Base-by-base conservation (phyloP, 1,139 yeast genomes). In the Yamadazyma trypodendri region DNA sequence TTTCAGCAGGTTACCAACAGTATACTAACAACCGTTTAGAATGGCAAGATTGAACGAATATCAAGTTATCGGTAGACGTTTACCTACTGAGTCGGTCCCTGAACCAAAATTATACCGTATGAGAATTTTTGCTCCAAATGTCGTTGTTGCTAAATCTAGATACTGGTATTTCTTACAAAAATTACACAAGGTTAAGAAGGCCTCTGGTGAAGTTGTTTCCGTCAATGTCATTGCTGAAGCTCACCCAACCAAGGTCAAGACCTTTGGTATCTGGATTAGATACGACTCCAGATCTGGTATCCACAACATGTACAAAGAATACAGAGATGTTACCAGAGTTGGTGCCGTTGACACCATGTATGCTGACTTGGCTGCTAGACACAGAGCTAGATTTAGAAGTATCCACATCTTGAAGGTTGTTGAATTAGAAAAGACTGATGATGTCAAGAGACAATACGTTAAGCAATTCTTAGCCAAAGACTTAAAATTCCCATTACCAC, bases 221-320 rank as follows among this genome's bases (percentile, higher is more conserved):
- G 82, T 92, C 63, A 89, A 88, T 82, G 75, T 75, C 66, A 86
- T 94, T 72, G 68, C 84, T 68, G 99, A 92, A 80, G 79, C 90
- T 71, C 88, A 80, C 81, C 98, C 98, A 76, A 87, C 95, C 77
- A 90, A 88, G 82, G 97, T 92, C 68, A 92, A 92, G 92, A 92
- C 90, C 88, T 92, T 89, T 71, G 98, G 97, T 81, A 75, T 94
- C 79, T 92, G 98, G 98, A 84, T 92, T 73, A 90, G 98, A 83
- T 92, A 94, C 88, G 98, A 94, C 73, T 92, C 99, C 59, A 94
- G 98, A 84, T 94, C 98, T 60, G 99, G 99, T 80, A 89, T 96
- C 68, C 98, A 94, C 95, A 92, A 92, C 95, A 92, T 92, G 97
- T 92, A 92, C 97, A 92, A 49, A 44, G 99, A 92, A 82, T 88